A percentile compares a stretch with the other conserved stretches of the same genome.
Evolutionary conservation across 2,329 filamentous ascomycete genomes (phyloP).

Genomic region (Colletotrichum phormii): DNA sequence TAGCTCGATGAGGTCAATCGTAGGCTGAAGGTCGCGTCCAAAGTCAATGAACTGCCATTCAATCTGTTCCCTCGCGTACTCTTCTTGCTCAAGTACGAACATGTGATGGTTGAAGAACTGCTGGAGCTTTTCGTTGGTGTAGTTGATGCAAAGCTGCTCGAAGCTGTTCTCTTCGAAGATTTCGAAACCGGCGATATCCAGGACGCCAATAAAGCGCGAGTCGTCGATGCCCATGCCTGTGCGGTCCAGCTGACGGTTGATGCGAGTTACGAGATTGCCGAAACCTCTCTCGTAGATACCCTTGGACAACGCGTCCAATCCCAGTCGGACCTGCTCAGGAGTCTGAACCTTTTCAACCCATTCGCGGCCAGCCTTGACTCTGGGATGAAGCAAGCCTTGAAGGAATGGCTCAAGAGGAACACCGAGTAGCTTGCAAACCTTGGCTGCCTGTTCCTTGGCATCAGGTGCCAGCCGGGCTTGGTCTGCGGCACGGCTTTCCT

Average conservation of each 20-base stretch:
- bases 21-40: constrained; percentile 94
- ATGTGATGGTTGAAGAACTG: constrained; percentile 99
- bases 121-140: constrained; percentile 98
- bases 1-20: constrained; percentile 96
- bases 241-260: constrained; percentile 93
- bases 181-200: constrained; percentile 99
- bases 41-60: constrained; percentile 99
- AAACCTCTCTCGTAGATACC: constrained; percentile 98
- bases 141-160: constrained; percentile 99
- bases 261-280: constrained; percentile 89
- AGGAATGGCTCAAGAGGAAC: constrained; percentile 88
- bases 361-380: constrained; percentile 93
- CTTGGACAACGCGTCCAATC: constrained; percentile 92
- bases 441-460: constrained; percentile 78
- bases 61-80: constrained; percentile 96
- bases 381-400: constrained; percentile 89
- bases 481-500: constrained; percentile 90
- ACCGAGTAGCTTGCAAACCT: constrained; percentile 85
- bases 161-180: constrained; percentile 99
- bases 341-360: constrained; percentile 99
- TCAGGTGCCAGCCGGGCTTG: constrained; percentile 87
- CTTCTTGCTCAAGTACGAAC: constrained; percentile 98
- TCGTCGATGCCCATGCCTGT: constrained; percentile 83
- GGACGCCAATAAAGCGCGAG: constrained; percentile 94
- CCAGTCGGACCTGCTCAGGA: constrained; percentile 91